phyloP scores from a whole-genome alignment of 352 stramenopile genomes.

The Pythium chondricola region DNA sequence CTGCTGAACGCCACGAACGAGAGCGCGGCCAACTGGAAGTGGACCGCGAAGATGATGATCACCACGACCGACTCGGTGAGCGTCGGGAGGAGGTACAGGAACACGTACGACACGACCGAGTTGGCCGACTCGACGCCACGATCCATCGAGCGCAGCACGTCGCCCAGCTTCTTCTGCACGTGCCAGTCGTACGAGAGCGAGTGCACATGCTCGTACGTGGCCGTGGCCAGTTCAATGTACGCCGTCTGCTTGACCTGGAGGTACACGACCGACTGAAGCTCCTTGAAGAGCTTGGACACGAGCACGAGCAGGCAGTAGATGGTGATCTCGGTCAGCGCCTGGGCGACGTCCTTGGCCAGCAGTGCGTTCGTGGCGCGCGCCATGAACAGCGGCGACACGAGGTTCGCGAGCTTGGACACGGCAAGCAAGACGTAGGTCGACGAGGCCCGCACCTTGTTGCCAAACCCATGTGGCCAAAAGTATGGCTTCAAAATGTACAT shows the following conservation, averaged over 20 bases:
- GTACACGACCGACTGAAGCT: conserved; percentile 93
- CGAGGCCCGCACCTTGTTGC: conserved; percentile 74
- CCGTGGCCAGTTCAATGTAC: conserved; percentile 95
- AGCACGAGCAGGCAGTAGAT: conserved; percentile 86
- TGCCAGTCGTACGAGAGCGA: conserved; percentile 97
- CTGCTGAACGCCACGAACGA: conserved; percentile 93
- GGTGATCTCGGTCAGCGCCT: conserved; percentile 50
- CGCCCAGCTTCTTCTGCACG: conserved; percentile 96
- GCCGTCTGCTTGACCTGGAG: conserved; percentile 96
- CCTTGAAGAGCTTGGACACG: conserved; percentile 88
- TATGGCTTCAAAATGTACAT: conserved; percentile 84
- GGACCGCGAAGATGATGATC: conserved; percentile 86
- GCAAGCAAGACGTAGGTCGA: conserved; percentile 93
- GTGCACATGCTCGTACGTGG: conserved; percentile 96
- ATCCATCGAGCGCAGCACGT: conserved; percentile 94
- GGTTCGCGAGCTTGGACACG: conserved; percentile 88
- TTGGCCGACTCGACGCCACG: conserved; percentile 89
- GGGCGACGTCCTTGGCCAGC: conserved; percentile 42
- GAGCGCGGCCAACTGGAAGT: conserved; percentile 91
- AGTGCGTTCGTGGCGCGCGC: conserved; percentile 90
- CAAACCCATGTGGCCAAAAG: conserved; percentile 74
- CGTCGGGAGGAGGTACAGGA: conserved; percentile 94
- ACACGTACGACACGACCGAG: conserved; percentile 96
- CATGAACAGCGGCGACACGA: conserved; percentile 92
- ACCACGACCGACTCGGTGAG: conserved; percentile 94